These are phyloP conservation scores for Naegleria gruberi DNA, from an alignment of 208 protist genomes.

Conservation along the genomic window DNA sequence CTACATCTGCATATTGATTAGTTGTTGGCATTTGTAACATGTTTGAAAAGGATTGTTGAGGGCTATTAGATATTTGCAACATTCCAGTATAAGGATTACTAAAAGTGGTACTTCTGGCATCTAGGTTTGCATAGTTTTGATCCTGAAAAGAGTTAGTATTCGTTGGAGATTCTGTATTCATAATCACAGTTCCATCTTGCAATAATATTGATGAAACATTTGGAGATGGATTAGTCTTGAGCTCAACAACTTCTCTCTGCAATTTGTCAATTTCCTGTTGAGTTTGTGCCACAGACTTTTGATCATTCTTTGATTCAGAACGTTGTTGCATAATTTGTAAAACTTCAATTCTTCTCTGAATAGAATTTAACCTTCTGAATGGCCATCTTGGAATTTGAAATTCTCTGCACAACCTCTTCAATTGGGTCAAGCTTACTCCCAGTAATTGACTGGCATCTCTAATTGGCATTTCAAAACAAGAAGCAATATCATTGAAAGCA, in stretches of 20 bases:
- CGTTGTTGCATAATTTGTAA: not conserved
- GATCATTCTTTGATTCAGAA: not conserved
- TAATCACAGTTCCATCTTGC: not conserved
- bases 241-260: not conserved
- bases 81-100: too few species aligned
- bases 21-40: too few species aligned
- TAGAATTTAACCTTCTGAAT: not conserved
- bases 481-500: not conserved
- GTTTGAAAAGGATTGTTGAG: too few species aligned
- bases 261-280: conserved; percentile 1
- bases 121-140: too few species aligned
- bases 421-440: not conserved
- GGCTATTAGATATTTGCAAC: too few species aligned
- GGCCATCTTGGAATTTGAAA: not conserved
- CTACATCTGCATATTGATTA: too few species aligned
- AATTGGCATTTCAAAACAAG: conserved; percentile 18
- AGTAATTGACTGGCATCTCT: not conserved
- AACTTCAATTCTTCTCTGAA: conserved; percentile 10
- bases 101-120: too few species aligned
- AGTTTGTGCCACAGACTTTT: not conserved
- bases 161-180: not conserved
- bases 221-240: not conserved
- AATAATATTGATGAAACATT: not conserved
- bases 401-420: conserved; percentile 15
- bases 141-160: too few species aligned